A percentile compares a stretch with the other conserved stretches of the same genome.
These are phyloP conservation scores for Boletus tomentosulus DNA, from an alignment of 768 basidiomycete species.

Conservation along the genomic window DNA sequence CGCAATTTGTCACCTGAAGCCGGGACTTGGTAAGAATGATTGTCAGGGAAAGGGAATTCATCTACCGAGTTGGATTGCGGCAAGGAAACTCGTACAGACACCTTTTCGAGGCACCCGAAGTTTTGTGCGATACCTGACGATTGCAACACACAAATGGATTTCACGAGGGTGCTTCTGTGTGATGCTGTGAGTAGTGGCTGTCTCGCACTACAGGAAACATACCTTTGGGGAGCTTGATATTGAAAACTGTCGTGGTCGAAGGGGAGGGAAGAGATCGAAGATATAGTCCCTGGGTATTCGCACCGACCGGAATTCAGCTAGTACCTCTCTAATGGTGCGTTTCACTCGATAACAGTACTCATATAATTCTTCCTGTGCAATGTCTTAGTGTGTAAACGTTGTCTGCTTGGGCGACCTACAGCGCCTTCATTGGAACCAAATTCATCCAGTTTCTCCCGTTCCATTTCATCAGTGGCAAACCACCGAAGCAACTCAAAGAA, in stretches of 20 bases:
- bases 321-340: constrained; percentile 78
- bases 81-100: constrained; percentile 79
- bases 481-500: constrained; percentile 83
- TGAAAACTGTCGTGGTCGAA: constrained; percentile 87
- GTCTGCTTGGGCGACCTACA: constrained; percentile 35
- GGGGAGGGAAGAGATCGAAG: constrained; percentile 83
- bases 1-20: constrained; percentile 54
- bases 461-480: constrained; percentile 73
- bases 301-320: constrained; percentile 76
- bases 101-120: constrained; percentile 77
- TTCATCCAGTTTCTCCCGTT: constrained; percentile 80
- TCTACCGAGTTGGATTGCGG: constrained; percentile 55
- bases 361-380: constrained; percentile 80
- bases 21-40: not conserved
- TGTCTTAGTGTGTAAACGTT: constrained; percentile 1
- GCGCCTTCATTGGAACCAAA: constrained; percentile 72
- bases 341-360: constrained; percentile 80
- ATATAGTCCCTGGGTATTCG: constrained; percentile 78
- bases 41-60: not conserved
- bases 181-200: not conserved
- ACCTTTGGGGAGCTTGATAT: constrained; percentile 76
- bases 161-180: constrained; percentile 53
- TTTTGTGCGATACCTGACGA: constrained; percentile 85
- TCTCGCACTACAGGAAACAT: not conserved
- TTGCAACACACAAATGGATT: constrained; percentile 86